Evolutionary conservation across 148 eudicot genomes (phyloP).

Genomic region (Vaccinium corymbosum): DNA sequence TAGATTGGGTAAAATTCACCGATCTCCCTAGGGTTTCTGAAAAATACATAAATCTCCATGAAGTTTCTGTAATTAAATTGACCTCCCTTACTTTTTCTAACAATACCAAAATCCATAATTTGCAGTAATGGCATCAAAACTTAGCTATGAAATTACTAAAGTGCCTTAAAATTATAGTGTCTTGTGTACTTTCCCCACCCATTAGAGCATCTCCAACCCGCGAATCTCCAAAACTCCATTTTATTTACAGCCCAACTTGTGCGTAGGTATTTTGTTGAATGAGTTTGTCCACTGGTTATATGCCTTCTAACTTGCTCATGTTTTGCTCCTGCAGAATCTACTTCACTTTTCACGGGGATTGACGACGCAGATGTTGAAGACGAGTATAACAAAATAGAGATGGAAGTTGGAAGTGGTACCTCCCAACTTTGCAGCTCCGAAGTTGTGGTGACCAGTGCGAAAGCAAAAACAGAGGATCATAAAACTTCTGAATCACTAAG

Average conservation of each 20-base stretch:
- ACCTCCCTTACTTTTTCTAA: background rate
- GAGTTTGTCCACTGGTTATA: background rate
- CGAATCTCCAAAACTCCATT: no score
- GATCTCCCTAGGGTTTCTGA: background rate
- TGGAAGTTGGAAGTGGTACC: slow-evolving; percentile 39
- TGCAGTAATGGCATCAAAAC: background rate
- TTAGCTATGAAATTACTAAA: background rate
- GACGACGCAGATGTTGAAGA: slow-evolving; percentile 73
- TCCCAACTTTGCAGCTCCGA: slow-evolving; percentile 21
- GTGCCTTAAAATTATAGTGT: background rate
- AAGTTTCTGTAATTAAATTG: background rate
- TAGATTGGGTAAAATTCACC: background rate
- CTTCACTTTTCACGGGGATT: slow-evolving; percentile 27
- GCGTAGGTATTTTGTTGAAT: background rate
- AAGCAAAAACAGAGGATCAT: slow-evolving; percentile 21
- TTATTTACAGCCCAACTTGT: no score
- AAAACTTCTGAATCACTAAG: slow-evolving; percentile 38
- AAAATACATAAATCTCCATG: background rate
- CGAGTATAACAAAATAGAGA: slow-evolving; percentile 55
- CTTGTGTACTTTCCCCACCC: background rate
- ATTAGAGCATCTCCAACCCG: background rate
- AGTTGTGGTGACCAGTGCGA: slow-evolving; percentile 18
- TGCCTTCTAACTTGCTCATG: slow-evolving; percentile 2
- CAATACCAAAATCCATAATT: background rate
- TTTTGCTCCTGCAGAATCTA: slow-evolving; percentile 36